Evolutionary conservation across 1,284 basidiomycete species (phyloP).

Genomic region (Leccinum angustisporum): DNA sequence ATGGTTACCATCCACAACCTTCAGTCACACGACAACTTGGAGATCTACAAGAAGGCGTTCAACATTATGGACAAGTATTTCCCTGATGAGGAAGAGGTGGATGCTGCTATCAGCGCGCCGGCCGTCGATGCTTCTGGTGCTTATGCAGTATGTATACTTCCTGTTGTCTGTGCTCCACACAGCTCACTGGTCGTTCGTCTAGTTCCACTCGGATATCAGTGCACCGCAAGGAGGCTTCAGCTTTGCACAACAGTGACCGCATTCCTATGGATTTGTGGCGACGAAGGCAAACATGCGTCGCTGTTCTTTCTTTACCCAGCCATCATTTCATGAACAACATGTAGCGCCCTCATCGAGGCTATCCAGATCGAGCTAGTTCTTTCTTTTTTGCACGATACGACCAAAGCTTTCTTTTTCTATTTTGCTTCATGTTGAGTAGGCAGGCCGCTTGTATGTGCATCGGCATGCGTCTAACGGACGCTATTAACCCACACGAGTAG

Average conservation of each 20-base stretch:
- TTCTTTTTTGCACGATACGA: constrained; percentile 15
- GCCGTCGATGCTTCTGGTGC: constrained; percentile 86
- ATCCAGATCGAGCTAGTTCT: constrained; percentile 17
- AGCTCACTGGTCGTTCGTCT: constrained; percentile 12
- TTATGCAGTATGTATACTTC: constrained; percentile 73
- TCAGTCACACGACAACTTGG: constrained; percentile 98
- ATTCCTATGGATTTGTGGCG: constrained; percentile 9
- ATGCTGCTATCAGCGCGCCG: constrained; percentile 77
- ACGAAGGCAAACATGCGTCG: constrained; percentile 5
- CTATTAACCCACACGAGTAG: constrained; percentile 19
- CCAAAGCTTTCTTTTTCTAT: constrained; percentile 10
- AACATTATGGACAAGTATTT: constrained; percentile 99
- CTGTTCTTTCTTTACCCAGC: constrained; percentile 10
- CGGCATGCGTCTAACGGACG: constrained; percentile 37
- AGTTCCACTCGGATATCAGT: constrained; percentile 81
- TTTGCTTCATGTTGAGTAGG: constrained; percentile 29
- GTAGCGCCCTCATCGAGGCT: constrained; percentile 15
- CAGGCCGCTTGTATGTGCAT: constrained; percentile 18
- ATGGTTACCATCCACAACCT: constrained; percentile 99
- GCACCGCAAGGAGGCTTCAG: constrained; percentile 95
- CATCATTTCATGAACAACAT: constrained; percentile 24
- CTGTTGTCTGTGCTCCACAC: constrained; percentile 8
- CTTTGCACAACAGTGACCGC: constrained; percentile 60
- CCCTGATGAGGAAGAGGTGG: constrained; percentile 84
- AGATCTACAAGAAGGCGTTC: constrained; percentile 99